Percentiles rank a stretch among this genome's conserved stretches.
phyloP scores from a whole-genome alignment of 306 rosid species.

The Trifolium fragiferum region DNA sequence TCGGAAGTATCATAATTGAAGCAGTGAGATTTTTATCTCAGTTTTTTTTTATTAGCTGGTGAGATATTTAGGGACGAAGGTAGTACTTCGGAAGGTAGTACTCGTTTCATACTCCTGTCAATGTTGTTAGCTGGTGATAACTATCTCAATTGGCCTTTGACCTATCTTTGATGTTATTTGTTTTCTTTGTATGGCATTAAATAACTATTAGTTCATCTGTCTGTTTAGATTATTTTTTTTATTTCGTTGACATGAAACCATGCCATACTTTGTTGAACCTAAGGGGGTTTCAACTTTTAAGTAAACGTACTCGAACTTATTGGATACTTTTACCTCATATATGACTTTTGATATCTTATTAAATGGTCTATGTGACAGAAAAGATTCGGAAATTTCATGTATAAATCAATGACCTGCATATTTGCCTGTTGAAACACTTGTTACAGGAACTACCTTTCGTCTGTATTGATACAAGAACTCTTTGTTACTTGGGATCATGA shows the following conservation, averaged over 20 bases:
- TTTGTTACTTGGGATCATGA: conserved; percentile 99
- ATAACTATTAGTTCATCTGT: conserved; percentile 12
- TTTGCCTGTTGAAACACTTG: conserved; percentile 35
- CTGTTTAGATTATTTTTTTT: conserved; percentile 32
- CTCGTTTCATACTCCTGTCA: background rate
- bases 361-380: conserved; percentile 15
- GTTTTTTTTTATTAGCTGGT: background rate
- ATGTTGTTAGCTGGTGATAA: conserved; percentile 32
- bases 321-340: conserved; percentile 17
- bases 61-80: too few relatives aligned
- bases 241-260: background rate
- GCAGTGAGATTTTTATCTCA: conserved; percentile 13
- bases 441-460: conserved; percentile 91
- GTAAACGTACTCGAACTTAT: conserved; percentile 18
- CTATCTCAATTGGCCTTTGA: conserved; percentile 12
- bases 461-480: conserved; percentile 95
- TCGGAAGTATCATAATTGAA: background rate
- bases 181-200: conserved; percentile 5
- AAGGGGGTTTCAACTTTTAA: background rate
- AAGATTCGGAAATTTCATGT: too few relatives aligned
- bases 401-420: too few relatives aligned
- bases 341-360: background rate
- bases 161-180: conserved; percentile 28
- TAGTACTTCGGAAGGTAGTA: too few relatives aligned
- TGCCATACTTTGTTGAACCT: conserved; percentile 22